phyloP scores from a whole-genome alignment of 331 rosid species.

The Quercus phellos region DNA sequence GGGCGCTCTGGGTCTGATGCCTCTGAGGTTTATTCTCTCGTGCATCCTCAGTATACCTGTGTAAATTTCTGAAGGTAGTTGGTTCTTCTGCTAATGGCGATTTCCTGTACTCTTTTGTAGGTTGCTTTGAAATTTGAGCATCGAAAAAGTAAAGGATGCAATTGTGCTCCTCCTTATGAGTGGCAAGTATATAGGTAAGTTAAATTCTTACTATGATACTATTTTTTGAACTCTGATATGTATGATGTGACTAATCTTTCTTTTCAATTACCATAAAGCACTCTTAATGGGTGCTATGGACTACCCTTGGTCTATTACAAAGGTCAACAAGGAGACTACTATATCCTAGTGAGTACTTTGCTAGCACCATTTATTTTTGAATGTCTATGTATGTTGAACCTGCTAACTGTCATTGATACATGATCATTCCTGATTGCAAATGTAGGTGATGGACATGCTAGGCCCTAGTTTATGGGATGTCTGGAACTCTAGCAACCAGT shows the following conservation, averaged over 20 bases:
- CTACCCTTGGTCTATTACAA: slow-evolving; percentile 85
- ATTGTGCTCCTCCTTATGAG: slow-evolving; percentile 88
- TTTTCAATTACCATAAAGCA: slow-evolving; percentile 26
- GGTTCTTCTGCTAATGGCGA: neutral
- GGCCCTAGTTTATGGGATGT: slow-evolving; percentile 98
- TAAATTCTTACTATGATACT: neutral
- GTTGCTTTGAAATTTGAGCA: slow-evolving; percentile 91
- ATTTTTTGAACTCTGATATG: neutral
- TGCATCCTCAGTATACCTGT: neutral
- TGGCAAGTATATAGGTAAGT: slow-evolving; percentile 89
- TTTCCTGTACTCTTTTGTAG: slow-evolving; percentile 34
- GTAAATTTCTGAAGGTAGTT: slow-evolving; percentile 11
- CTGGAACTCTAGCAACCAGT: slow-evolving; percentile 81
- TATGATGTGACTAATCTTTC: slow-evolving; percentile 17
- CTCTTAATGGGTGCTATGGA: slow-evolving; percentile 87
- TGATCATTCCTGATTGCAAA: slow-evolving; percentile 1
- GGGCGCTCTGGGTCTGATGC: slow-evolving; percentile 65
- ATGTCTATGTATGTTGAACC: slow-evolving; percentile 25
- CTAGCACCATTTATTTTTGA: slow-evolving; percentile 4
- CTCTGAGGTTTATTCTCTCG: slow-evolving; percentile 45
- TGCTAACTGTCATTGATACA: slow-evolving; percentile 15
- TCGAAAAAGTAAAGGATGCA: slow-evolving; percentile 92
- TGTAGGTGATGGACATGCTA: slow-evolving; percentile 93
- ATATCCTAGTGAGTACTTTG: slow-evolving; percentile 70
- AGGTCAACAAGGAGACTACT: slow-evolving; percentile 94